phyloP scores from a whole-genome alignment of 2,329 filamentous ascomycete species.

The Cylindrodendrum hubeiense region DNA sequence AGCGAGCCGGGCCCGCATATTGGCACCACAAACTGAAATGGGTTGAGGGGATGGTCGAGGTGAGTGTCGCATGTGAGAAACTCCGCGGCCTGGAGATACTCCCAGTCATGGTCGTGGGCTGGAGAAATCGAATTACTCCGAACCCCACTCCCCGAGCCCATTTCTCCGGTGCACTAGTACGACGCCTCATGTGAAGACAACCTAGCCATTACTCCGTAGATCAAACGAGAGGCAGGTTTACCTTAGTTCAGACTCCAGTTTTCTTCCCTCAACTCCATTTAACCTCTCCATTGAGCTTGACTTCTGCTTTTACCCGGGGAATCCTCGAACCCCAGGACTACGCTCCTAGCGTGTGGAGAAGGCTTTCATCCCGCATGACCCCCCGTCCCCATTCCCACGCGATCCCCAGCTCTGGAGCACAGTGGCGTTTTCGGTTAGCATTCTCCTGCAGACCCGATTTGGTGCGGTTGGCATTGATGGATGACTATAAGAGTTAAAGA shows the following conservation, averaged over 20 bases:
- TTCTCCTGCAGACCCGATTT: not conserved
- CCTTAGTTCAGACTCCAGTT: not conserved
- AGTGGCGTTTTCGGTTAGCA: not conserved
- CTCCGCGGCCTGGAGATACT: not conserved
- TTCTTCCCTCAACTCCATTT: not conserved
- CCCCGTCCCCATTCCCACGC: not conserved
- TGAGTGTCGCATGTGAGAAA: not conserved
- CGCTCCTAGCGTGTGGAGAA: constrained; percentile 2
- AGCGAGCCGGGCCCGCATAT: constrained; percentile 20
- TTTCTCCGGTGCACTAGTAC: not conserved
- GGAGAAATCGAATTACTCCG: constrained; percentile 9
- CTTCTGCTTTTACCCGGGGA: not conserved
- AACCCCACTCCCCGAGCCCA: not conserved
- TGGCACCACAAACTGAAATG: not conserved
- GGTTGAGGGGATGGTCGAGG: not conserved
- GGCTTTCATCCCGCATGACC: constrained; percentile 9
- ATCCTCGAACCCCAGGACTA: not conserved
- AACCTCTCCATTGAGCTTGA: not conserved
- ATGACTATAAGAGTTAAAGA: not conserved
- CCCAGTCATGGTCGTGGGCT: not conserved
- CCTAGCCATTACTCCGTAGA: too few species aligned
- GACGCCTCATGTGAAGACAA: not conserved
- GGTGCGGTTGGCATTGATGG: not conserved
- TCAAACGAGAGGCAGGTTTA: not conserved
- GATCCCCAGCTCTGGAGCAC: not conserved